Percentiles rank a stretch among this genome's conserved stretches.
Evolutionary conservation across 371 early-diverging fungal species (phyloP).

Genomic region (Apophysomyces ossiformis): DNA sequence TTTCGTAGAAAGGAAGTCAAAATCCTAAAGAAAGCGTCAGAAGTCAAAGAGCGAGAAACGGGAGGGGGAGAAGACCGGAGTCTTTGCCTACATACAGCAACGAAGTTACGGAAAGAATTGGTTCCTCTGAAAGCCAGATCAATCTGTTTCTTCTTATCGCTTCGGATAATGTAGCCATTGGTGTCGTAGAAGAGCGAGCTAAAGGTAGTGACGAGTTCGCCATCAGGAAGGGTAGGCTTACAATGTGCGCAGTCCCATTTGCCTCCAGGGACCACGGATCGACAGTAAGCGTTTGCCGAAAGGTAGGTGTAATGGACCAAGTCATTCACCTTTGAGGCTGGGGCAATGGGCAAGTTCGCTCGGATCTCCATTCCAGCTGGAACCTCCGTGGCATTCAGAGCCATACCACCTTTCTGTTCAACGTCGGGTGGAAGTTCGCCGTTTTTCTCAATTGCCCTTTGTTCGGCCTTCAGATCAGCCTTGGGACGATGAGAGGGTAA

Average conservation of each 20-base stretch:
- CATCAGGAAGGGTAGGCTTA: constrained; percentile 20
- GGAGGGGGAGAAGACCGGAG: no score
- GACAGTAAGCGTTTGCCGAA: constrained; percentile 31
- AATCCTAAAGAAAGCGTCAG: constrained; percentile 12
- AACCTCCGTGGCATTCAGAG: constrained; percentile 17
- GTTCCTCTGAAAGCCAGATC: constrained; percentile 33
- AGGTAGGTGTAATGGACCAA: constrained; percentile 18
- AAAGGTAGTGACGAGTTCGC: constrained; percentile 26
- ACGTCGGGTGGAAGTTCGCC: constrained; percentile 18
- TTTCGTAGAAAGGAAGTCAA: background rate
- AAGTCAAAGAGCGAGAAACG: background rate
- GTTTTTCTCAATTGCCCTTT: constrained; percentile 12
- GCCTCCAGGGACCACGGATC: constrained; percentile 15
- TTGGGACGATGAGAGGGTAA: constrained; percentile 27
- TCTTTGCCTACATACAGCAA: constrained; percentile 18
- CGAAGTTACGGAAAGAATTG: constrained; percentile 18
- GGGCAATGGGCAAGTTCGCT: background rate
- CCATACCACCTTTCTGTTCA: constrained; percentile 17
- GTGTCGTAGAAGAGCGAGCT: constrained; percentile 17
- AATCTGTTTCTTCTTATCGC: constrained; percentile 22
- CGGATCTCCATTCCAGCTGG: background rate
- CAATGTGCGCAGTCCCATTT: constrained; percentile 30
- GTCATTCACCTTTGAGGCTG: constrained; percentile 3
- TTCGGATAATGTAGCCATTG: constrained; percentile 28
- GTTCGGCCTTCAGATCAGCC: constrained; percentile 29